A percentile compares a stretch with the other conserved stretches of the same genome.
Conservation (phyloP, 2,329 filamentous ascomycete genomes). For the Ustilaginoidea virens region DNA sequence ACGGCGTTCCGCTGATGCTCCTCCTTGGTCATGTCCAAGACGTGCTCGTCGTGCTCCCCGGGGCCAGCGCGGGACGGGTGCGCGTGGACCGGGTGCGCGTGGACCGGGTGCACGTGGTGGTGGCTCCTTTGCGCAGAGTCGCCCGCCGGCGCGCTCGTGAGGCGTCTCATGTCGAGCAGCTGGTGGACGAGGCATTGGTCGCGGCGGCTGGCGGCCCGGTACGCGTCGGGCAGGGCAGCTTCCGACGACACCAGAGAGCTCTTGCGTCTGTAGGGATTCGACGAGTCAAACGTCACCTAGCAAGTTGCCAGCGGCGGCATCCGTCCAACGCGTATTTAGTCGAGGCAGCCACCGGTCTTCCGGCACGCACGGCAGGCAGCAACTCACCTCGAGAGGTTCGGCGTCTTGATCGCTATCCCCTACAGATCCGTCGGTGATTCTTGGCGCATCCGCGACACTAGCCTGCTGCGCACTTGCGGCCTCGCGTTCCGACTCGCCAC, state of each 20-base stretch:
- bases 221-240: conserved; percentile 17
- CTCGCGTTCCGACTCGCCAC: conserved; percentile 8
- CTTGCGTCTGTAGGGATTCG: conserved; percentile 47
- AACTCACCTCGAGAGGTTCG: conserved; percentile 32
- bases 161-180: conserved; percentile 42
- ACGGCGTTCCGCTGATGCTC: conserved; percentile 9
- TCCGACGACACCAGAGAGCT: conserved; percentile 46
- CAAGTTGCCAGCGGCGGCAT: too few species aligned
- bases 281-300: conserved; percentile 46
- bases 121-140: conserved; percentile 13
- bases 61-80: conserved; percentile 13
- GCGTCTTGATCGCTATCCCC: conserved; percentile 30
- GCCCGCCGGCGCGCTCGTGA: conserved; percentile 13
- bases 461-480: too few species aligned
- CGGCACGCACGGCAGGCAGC: conserved; percentile 45
- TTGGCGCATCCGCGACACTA: conserved; percentile 9
- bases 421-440: conserved; percentile 1
- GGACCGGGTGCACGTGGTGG: conserved; percentile 13
- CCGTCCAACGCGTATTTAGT: too few species aligned
- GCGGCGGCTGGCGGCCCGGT: conserved; percentile 12
- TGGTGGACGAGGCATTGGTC: conserved; percentile 52
- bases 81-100: conserved; percentile 14
- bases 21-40: conserved; percentile 6
- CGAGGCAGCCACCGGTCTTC: too few species aligned
- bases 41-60: conserved; percentile 6